Evolutionary conservation across 2,329 filamentous ascomycete genomes (phyloP), one percentile per base, ranked within the genome.

Genomic region (Cercospora sp.): DNA sequence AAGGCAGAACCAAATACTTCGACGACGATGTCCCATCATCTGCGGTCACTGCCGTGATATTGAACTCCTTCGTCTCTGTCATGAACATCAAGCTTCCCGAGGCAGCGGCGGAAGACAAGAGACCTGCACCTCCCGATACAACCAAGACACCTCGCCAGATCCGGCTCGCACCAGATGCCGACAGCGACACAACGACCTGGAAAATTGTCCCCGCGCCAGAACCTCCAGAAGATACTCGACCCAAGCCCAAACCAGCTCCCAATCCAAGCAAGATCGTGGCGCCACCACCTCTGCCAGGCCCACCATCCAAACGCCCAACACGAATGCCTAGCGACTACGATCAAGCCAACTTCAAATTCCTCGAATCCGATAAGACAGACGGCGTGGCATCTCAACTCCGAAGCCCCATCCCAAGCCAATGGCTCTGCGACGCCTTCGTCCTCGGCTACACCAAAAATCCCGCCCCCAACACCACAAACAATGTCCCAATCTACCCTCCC

Each of bases 71-170:
- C 49, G 37, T 66, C 2, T 66, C 65, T 24, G 49, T 63, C 16
- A 66, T 63, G 65, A 66, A 66, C 26, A 66, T 66, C 26, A 51
- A 51, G 26, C 34, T 32, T 37, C 57, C 63, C 3, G 40, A 26
- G 7, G 40, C 34, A 13, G 32, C 63, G 34, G 13, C 40, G 8
- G 57, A 61, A 24, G 40, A 30, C 18, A 55, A 7, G 21, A 16
- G 28, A 28, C 21, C 26, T 24, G 8, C 45, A 12, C 63, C 63
- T 12, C 53, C 55, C 6, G 63, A 61, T n/a, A 45, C 63, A 12
- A 66, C 57, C 32, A 32, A 28, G 5, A 66, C 34, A n/a, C 55
- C 63, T 26, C 32, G 63, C 12, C 63, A 60, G 21, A 66, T 66
- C 9, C 16, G 63, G 3, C 8, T 66, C n/a, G 53, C 63, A 3